Base-by-base conservation (phyloP, 2,329 filamentous ascomycete genomes). In the Byssoonygena ceratinophila region DNA sequence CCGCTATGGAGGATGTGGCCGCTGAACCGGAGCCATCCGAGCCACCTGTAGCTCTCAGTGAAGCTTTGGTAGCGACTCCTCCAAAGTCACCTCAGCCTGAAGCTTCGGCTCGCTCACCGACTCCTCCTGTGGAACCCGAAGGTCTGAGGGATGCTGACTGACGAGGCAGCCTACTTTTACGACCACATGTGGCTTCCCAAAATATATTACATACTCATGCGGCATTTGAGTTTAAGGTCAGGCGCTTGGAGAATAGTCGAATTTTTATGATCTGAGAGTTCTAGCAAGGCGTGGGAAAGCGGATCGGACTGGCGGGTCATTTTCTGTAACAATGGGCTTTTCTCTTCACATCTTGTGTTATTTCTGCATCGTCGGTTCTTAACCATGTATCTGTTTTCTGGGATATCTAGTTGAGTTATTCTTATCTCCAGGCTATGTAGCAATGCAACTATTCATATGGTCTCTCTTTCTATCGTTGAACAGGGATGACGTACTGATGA, bases 1-100 rank as follows among this genome's bases (percentile, higher is more conserved):
- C 61, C 9, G 54, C 61, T 11, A 71, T 71, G 69, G 68, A 70
- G 57, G 69, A 71, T 52, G 68, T 57, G 20, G 58, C 55, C 43
- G 23, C 61, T 59, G 34, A 55, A 46, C 40, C 18, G 1, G 54
- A 51, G 25, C 31, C 40, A 8, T 48, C 40, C 23, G 54, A 34
- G 16, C 44, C 36, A 16, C 50, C 37, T 7, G 60, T 63, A 1
- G 57, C 60, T 36, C 39, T 52, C 16, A 60, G 64, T 18, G 62
- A 61, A 37, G 40, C 56, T 32, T 48, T 57, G 40, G 25, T 40
- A 8, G 31, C 56, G 44, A 54, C 61, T 6, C 61, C 60, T 2
- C 60, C 58, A 14, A 60, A 59, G 46, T 62, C 61, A 18, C 59
- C 61, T 22, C 54, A 53, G 6, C 20, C 53, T n/a, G 56, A 57